Percentiles rank a stretch among this genome's conserved stretches.
phyloP scores from a whole-genome alignment of 495 filamentous ascomycete genomes.

The Pyrenopolyporus hunteri region DNA sequence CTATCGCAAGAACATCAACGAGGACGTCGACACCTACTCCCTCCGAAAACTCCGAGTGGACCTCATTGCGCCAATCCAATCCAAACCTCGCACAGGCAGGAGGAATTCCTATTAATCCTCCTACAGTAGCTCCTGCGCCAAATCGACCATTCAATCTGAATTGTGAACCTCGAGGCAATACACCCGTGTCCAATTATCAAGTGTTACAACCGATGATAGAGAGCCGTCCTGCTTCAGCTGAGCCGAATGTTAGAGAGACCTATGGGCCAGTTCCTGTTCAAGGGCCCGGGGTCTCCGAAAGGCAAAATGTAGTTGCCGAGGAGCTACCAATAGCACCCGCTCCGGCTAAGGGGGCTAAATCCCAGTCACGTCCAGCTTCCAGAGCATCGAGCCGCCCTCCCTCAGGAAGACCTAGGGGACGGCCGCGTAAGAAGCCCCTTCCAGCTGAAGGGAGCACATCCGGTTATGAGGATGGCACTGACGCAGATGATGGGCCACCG shows the following conservation, averaged over 20 bases:
- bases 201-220: conserved; percentile 7
- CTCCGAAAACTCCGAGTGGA: conserved; percentile 56
- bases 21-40: conserved; percentile 34
- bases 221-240: conserved; percentile 34
- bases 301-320: conserved; percentile 17
- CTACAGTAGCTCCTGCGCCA: conserved; percentile 33
- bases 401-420: conserved; percentile 53
- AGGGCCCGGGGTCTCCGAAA: conserved; percentile 9
- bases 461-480: conserved; percentile 75
- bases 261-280: conserved; percentile 6
- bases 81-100: conserved; percentile 43
- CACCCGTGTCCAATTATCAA: conserved; percentile 1
- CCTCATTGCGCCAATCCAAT: conserved; percentile 54
- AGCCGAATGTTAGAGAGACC: conserved; percentile 20
- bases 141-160: conserved; percentile 24
- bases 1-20: conserved; percentile 26
- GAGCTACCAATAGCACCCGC: conserved; percentile 21
- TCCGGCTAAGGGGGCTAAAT: conserved; percentile 20
- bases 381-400: conserved; percentile 48
- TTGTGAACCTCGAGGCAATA: conserved; percentile 24
- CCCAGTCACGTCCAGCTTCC: conserved; percentile 51
- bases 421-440: conserved; percentile 53
- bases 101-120: conserved; percentile 1
- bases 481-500: conserved; percentile 59
- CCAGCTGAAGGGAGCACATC: conserved; percentile 60